A percentile compares a stretch with the other conserved stretches of the same genome.
phyloP scores from a whole-genome alignment of 2,329 filamentous ascomycete genomes.

The Kalmusia sp. region DNA sequence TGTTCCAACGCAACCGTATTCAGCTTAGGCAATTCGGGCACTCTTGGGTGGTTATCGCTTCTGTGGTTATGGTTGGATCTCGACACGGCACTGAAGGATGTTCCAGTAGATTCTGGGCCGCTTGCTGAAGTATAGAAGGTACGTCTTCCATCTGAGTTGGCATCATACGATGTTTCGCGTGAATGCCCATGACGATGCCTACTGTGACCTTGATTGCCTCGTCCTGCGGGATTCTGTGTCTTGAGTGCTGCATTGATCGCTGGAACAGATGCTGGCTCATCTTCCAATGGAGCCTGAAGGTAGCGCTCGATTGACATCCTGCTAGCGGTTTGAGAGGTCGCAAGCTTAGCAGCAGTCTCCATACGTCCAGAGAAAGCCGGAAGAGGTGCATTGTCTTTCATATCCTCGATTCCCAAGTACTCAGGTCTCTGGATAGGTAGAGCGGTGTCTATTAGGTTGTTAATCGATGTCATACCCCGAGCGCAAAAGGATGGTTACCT shows the following conservation, averaged over 20 bases:
- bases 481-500: slow-evolving; percentile 17
- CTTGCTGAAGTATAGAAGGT: slow-evolving; percentile 34
- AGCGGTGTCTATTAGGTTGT: slow-evolving; percentile 14
- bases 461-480: neutral
- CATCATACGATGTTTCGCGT: slow-evolving; percentile 30
- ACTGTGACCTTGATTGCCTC: neutral
- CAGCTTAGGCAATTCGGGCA: slow-evolving; percentile 9
- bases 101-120: slow-evolving; percentile 26
- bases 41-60: slow-evolving; percentile 8
- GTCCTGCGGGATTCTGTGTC: slow-evolving; percentile 17
- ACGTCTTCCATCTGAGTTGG: slow-evolving; percentile 27
- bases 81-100: slow-evolving; percentile 25
- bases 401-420: slow-evolving; percentile 10
- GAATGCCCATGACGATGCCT: slow-evolving; percentile 13
- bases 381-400: neutral
- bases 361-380: slow-evolving; percentile 4
- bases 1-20: neutral
- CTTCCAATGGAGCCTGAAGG: slow-evolving; percentile 31
- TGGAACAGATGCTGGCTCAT: slow-evolving; percentile 33
- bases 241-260: slow-evolving; percentile 31
- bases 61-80: slow-evolving; percentile 18
- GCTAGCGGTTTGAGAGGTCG: slow-evolving; percentile 22
- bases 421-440: slow-evolving; percentile 16
- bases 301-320: slow-evolving; percentile 36
- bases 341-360: slow-evolving; percentile 15